Conservation (phyloP, 1,139 yeast species). For the Suhomyces wounanorum region DNA sequence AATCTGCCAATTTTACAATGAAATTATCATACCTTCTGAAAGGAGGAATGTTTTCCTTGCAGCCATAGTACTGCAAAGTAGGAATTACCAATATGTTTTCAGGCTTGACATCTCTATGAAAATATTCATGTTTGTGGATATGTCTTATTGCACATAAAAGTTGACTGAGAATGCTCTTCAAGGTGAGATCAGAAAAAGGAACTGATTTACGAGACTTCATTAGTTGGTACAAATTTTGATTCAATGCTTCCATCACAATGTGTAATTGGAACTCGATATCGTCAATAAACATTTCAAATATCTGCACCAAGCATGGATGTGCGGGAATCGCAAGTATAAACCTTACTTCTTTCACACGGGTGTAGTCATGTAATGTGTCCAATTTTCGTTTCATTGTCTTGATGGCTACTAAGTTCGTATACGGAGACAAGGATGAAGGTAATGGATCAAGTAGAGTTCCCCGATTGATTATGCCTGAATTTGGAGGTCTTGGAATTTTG, state of each 20-base stretch:
- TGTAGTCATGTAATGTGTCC: constrained; percentile 54
- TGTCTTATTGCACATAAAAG: constrained; percentile 75
- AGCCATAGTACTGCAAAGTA: constrained; percentile 53
- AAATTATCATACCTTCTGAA: constrained; percentile 47
- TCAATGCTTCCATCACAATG: constrained; percentile 88
- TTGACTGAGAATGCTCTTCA: constrained; percentile 69
- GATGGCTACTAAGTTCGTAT: constrained; percentile 64
- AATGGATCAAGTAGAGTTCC: constrained; percentile 57
- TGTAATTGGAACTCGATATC: constrained; percentile 57
- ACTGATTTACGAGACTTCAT: constrained; percentile 57
- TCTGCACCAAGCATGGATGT: constrained; percentile 70
- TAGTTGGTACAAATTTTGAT: constrained; percentile 74
- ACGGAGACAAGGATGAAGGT: constrained; percentile 16
- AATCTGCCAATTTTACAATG: constrained; percentile 84
- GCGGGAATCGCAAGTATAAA: constrained; percentile 72
- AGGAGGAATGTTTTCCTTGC: constrained; percentile 43
- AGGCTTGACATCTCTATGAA: constrained; percentile 85
- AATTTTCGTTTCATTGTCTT: constrained; percentile 71
- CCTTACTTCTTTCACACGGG: constrained; percentile 68
- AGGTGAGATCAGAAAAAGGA: constrained; percentile 57
- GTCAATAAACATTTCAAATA: constrained; percentile 80
- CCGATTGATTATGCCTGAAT: constrained; percentile 13
- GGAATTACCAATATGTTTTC: constrained; percentile 74
- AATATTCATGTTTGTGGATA: constrained; percentile 72
- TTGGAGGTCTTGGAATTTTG: constrained; percentile 11